Evolutionary conservation across 2,329 filamentous ascomycete genomes (phyloP), one percentile per base, ranked within the genome.

Genomic region (Pseudocercospora cruenta): DNA sequence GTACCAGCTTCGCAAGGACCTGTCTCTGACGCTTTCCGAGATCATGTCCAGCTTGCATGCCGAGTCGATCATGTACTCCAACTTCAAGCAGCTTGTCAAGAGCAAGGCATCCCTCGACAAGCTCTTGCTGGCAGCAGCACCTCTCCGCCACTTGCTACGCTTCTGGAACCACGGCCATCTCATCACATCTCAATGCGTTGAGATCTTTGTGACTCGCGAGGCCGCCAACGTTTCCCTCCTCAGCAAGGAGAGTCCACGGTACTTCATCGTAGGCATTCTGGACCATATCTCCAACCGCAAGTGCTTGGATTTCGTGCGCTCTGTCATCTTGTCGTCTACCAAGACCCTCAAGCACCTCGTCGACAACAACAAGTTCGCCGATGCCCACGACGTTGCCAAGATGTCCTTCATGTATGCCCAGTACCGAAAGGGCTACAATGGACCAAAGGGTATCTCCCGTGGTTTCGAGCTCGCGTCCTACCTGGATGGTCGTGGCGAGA

Each of bases 381-480:
- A 80, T 22, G 82, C 82, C 0, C 74, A 80, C 47, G 79, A 80
- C n/a, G 78, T 84, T 7, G 81, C 80, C 3, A 78, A 77, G 54
- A 79, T 78, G 58, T 78, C 78, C 1, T 82, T 82, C 74, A 73
- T 76, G 19, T 84, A 84, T 67, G 79, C 79, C 3, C 74, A 78
- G 55, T 73, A 76, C 26, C 80, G 82, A 60, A 75, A 77, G 24
- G 78, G 82, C 45, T 85, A 84, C 68, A 75, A 78, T 43, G 74
- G 75, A 31, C 67, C 75, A 1, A 71, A 76, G 19, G 79, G 78
- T 60, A 79, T 84, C 58, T 76, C 76, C 19, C 78, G 80, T 60
- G 82, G 82, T 16, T 83, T 84, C 74, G 79, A 79, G 68, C 75
- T 85, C 7, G 82, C 83, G 12, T 78, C 80, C 51, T 73, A 79